Evolutionary conservation across 257 asterid species (phyloP).

Genomic region (Salvia miltiorrhiza): DNA sequence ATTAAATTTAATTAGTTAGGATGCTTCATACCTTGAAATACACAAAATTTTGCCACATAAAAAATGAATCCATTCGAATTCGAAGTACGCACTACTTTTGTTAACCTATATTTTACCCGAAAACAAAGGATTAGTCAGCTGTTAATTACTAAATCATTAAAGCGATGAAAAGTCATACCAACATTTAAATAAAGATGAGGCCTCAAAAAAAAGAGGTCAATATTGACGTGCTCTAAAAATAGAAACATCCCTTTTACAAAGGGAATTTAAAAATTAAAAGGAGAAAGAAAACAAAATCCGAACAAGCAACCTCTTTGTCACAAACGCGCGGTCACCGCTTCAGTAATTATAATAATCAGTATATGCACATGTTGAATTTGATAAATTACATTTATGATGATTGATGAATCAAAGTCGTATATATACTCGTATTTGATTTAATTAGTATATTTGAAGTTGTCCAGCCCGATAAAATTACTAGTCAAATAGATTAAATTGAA

Average conservation of each 20-base stretch:
- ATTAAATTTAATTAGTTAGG: too few species aligned
- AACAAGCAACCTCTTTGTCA: background rate
- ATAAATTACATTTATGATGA: background rate
- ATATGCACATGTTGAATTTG: background rate
- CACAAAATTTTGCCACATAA: too few species aligned
- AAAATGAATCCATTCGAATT: background rate
- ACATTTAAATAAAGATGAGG: background rate
- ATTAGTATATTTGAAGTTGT: background rate
- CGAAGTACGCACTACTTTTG: background rate
- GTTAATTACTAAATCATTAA: background rate
- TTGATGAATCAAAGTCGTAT: too few species aligned
- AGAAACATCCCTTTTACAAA: background rate
- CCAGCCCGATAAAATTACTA: too few species aligned
- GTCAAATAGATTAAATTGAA: too few species aligned
- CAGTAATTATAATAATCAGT: background rate
- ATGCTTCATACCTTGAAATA: too few species aligned
- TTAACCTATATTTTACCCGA: background rate
- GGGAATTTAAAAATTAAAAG: background rate
- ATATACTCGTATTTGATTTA: background rate
- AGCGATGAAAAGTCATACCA: background rate
- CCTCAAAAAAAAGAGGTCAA: background rate
- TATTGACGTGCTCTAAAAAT: background rate
- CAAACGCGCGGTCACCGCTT: background rate
- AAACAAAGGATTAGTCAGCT: background rate
- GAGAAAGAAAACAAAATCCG: background rate